Base-by-base conservation (phyloP, 2,329 filamentous ascomycete genomes). In the Claviceps fusiformis region DNA sequence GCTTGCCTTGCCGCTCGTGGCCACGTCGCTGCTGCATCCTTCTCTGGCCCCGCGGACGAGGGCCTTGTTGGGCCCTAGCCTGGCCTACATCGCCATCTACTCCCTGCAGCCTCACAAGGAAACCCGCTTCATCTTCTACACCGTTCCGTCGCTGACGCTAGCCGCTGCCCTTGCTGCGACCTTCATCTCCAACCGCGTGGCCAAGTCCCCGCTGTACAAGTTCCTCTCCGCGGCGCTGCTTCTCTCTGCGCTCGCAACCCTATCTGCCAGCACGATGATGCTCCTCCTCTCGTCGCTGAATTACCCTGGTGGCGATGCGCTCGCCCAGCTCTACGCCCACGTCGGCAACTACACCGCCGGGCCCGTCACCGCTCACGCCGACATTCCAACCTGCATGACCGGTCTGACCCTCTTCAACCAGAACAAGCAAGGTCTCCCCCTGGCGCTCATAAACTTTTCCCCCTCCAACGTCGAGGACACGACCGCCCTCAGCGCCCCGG, bases 81-180 rank as follows among this genome's bases (percentile, higher is more conserved):
- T 95, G 1, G 68, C 79, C 35, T 98, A 91, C 68, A 76, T 95
- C 24, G 78, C 78, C 5, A 69, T 95, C 47, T 97, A 95, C 74
- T 95, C 89, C 59, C 63, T 89, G 52, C 86, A 95, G 58, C 91
- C 92, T 0, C 93, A 98, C 73, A 98, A 98, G 68, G 93, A 98
- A 72, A 87, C 90, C 67, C 87, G 93, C 19, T 98, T 98, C 74
- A 85, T 98, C 62, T 83, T 97, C 63, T 97, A 97, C 71, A 78
- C 82, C 53, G 77, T 95, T 29, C 93, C 93, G 0, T 77, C 85
- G 0, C 73, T 97, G 35, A 95, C 91, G 0, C 86, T 85, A 11
- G 80, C 85, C 3, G 85, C 89, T 0, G 84, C 89, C 3, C 76
- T 89, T 5, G 85, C 83, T 24, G 88, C 89, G 15, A 79, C 82